Evolutionary conservation across 345 rosid species (phyloP).

Genomic region (Geranium brycei): DNA sequence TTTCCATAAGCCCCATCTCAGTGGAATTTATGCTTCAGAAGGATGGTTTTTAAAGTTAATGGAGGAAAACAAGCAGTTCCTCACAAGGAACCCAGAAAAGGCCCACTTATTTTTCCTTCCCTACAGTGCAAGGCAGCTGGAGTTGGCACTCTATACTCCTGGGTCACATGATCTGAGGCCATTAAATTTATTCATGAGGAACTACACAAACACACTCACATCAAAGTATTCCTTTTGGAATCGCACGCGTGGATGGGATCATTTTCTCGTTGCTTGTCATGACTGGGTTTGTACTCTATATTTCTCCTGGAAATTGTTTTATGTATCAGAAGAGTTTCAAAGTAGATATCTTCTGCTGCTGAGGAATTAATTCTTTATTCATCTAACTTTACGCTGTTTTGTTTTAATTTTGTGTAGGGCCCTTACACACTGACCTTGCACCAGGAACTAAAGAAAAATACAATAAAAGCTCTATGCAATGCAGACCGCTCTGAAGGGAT

Average conservation of each 20-base stretch:
- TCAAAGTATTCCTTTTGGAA: constrained; percentile 83
- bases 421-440: constrained; percentile 66
- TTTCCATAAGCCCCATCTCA: constrained; percentile 60
- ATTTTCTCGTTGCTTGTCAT: constrained; percentile 92
- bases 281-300: constrained; percentile 49
- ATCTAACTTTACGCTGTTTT: constrained; percentile 6
- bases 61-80: constrained; percentile 59
- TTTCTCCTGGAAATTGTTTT: background rate
- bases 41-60: constrained; percentile 93
- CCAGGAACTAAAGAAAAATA: constrained; percentile 44
- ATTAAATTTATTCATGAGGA: constrained; percentile 40
- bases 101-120: constrained; percentile 91
- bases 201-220: constrained; percentile 54
- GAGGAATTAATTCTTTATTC: background rate
- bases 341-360: background rate
- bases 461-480: constrained; percentile 73
- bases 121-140: constrained; percentile 66
- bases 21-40: constrained; percentile 86
- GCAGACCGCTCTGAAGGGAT: constrained; percentile 68
- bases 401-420: constrained; percentile 36
- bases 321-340: background rate
- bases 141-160: constrained; percentile 41
- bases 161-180: constrained; percentile 63
- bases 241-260: constrained; percentile 79
- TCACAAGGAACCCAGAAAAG: constrained; percentile 56